These are phyloP conservation scores for Fusarium sp. DNA, from an alignment of 2,329 filamentous ascomycete species.

Conservation along the genomic window DNA sequence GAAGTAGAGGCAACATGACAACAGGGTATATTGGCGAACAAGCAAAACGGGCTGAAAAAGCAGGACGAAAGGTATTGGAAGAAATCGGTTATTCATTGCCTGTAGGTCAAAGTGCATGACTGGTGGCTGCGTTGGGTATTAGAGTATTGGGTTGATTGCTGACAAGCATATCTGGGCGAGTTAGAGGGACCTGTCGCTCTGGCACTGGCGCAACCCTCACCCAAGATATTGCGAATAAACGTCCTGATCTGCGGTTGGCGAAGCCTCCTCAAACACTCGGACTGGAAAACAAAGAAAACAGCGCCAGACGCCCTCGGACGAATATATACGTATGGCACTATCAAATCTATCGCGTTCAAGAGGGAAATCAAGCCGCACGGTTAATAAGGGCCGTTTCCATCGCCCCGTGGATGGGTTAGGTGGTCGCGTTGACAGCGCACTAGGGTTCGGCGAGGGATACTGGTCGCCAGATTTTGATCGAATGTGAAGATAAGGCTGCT, in stretches of 20 bases:
- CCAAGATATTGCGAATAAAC: constrained; percentile 12
- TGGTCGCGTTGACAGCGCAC: constrained; percentile 9
- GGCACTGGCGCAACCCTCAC: no score
- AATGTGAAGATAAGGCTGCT: neutral
- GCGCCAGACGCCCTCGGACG: constrained; percentile 3
- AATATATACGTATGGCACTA: constrained; percentile 16
- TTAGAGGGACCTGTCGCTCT: neutral
- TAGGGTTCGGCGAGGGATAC: neutral
- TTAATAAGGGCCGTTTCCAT: constrained; percentile 26
- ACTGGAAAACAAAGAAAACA: constrained; percentile 1
- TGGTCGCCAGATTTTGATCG: neutral
- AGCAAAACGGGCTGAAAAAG: constrained; percentile 39
- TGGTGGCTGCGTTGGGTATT: constrained; percentile 32
- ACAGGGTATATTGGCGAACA: constrained; percentile 41
- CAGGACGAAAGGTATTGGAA: constrained; percentile 43
- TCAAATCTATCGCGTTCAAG: constrained; percentile 26
- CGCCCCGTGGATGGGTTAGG: constrained; percentile 5
- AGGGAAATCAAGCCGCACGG: constrained; percentile 31
- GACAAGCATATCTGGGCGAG: constrained; percentile 56
- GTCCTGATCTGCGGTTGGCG: constrained; percentile 10
- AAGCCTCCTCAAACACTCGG: neutral
- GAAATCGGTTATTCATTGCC: constrained; percentile 53
- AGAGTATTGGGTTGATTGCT: constrained; percentile 36
- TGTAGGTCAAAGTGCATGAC: constrained; percentile 53
- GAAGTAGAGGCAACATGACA: constrained; percentile 61